Evolutionary conservation across 2,329 filamentous ascomycete species (phyloP).

Genomic region (Alternaria rosae): DNA sequence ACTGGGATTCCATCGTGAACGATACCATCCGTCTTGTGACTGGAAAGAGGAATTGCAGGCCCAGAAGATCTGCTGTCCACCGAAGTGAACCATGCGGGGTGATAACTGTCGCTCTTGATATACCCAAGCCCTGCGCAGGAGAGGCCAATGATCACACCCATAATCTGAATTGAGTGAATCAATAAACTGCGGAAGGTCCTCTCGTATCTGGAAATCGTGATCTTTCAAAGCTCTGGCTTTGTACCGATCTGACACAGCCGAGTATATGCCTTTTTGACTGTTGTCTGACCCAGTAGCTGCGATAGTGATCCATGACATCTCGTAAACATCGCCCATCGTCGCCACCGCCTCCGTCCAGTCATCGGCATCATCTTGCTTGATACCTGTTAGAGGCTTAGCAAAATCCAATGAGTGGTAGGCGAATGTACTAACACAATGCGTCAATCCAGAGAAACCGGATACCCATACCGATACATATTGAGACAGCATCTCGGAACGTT

Average conservation of each 20-base stretch:
- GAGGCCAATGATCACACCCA: neutral
- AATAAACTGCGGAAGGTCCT: too few relatives aligned
- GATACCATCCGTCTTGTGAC: neutral
- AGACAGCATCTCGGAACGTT: neutral
- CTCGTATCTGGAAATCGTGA: neutral
- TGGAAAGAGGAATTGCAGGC: neutral
- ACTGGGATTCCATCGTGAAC: neutral
- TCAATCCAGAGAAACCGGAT: neutral
- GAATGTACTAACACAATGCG: neutral
- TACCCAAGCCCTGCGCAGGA: neutral
- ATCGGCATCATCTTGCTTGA: neutral
- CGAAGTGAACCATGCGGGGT: neutral
- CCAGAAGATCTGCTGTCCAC: neutral
- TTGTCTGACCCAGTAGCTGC: neutral
- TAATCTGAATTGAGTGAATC: too few relatives aligned
- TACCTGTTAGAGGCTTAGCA: neutral
- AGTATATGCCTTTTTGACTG: neutral
- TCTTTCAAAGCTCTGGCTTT: neutral
- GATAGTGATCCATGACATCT: neutral
- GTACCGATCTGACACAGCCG: neutral
- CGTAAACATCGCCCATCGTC: neutral
- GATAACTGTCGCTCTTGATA: neutral
- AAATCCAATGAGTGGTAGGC: too few relatives aligned
- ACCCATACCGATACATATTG: neutral
- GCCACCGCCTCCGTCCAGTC: neutral